A percentile compares a stretch with the other conserved stretches of the same genome.
These are phyloP conservation scores for Coemansia sp. DNA, from an alignment of 192 early-diverging fungal species.

Conservation along the genomic window DNA sequence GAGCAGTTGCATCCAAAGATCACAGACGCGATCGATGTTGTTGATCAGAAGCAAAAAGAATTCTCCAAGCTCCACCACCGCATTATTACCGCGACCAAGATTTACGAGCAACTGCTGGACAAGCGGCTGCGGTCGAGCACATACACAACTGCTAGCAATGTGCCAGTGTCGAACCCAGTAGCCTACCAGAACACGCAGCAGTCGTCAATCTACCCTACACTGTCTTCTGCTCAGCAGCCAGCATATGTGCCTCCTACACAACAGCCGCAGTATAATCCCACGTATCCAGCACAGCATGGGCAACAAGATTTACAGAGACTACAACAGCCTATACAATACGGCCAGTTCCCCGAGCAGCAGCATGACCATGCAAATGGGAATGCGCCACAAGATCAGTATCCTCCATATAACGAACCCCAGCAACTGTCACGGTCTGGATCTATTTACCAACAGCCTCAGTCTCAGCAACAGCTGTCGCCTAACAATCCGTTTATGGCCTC, in stretches of 20 bases:
- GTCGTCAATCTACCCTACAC: slow-evolving; percentile 45
- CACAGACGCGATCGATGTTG: slow-evolving; percentile 67
- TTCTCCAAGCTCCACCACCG: slow-evolving; percentile 82
- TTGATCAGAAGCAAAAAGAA: slow-evolving; percentile 74
- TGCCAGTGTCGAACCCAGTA: slow-evolving; percentile 16
- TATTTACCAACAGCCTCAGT: slow-evolving; percentile 19
- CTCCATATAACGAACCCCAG: slow-evolving; percentile 39
- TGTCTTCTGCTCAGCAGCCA: slow-evolving; percentile 17
- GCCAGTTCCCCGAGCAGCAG: slow-evolving; percentile 25
- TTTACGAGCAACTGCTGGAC: slow-evolving; percentile 87
- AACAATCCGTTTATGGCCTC: slow-evolving; percentile 13
- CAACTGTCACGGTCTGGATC: slow-evolving; percentile 17
- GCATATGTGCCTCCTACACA: slow-evolving; percentile 35
- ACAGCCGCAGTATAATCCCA: slow-evolving; percentile 22
- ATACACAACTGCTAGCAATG: slow-evolving; percentile 10
- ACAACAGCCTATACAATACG: slow-evolving; percentile 8
- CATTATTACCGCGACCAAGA: slow-evolving; percentile 74
- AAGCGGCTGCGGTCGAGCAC: slow-evolving; percentile 62
- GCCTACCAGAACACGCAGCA: slow-evolving; percentile 29
- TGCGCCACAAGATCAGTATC: not conserved
- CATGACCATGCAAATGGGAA: not conserved
- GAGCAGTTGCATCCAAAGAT: slow-evolving; percentile 84
- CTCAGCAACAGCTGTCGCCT: slow-evolving; percentile 17
- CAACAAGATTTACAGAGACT: slow-evolving; percentile 16
- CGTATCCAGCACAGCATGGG: slow-evolving; percentile 1